Conservation (phyloP, 805 yeast species). For the Nakazawaea siamensis region DNA sequence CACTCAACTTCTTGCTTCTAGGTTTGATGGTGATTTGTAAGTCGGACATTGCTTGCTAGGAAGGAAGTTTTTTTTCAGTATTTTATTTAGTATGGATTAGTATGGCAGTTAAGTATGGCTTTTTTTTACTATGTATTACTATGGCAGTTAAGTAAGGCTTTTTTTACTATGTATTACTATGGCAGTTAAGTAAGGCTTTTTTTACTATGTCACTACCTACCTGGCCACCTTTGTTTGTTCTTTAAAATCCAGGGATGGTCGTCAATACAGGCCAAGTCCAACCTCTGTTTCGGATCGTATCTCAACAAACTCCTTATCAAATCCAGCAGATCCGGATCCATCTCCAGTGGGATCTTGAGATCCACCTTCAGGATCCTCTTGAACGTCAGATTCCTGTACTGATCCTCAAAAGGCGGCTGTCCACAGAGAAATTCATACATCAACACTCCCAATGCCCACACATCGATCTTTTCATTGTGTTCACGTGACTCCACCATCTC, state of each 20-base stretch:
- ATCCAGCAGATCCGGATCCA: conserved; percentile 71
- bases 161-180: background rate
- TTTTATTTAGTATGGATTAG: too few species aligned
- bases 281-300: conserved; percentile 62
- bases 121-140: background rate
- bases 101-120: too few species aligned
- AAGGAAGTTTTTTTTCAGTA: too few species aligned
- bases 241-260: conserved; percentile 80
- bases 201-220: conserved; percentile 1
- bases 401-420: conserved; percentile 86
- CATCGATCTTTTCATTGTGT: conserved; percentile 73
- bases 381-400: conserved; percentile 68
- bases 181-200: background rate
- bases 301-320: conserved; percentile 56
- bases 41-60: background rate
- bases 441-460: conserved; percentile 89
- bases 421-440: conserved; percentile 85
- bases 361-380: conserved; percentile 74
- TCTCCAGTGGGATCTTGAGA: conserved; percentile 59
- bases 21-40: conserved; percentile 40
- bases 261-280: conserved; percentile 50
- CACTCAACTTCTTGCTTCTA: conserved; percentile 50
- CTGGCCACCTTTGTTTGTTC: conserved; percentile 55
- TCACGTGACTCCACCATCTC: conserved; percentile 84
- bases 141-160: background rate